Evolutionary conservation across 768 basidiomycete species (phyloP), one percentile per base, ranked within the genome.

Genomic region (Pleurotus sapidus): DNA sequence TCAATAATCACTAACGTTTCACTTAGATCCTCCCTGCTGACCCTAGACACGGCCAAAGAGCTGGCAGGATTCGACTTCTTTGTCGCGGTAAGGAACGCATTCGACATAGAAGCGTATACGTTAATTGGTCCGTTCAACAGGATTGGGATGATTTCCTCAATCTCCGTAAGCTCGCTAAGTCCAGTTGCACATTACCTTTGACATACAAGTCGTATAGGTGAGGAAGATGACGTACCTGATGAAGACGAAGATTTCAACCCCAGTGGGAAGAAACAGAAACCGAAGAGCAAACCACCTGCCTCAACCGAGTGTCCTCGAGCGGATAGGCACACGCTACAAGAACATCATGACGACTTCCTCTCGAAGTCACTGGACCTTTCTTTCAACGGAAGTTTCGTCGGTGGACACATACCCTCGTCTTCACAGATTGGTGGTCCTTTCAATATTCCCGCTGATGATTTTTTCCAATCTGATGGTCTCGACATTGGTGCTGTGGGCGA

Each of bases 271-370:
- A 47, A 57, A 46, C 65, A 73, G 66, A 60, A 74, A 65, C 30
- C 60, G 54, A 49, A 66, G 63, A 63, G 61, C 57, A 49, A 70
- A 39, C 67, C 60, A 40, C 37, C 60, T 45, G 47, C 59, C 20
- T 59, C 66, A 39, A 61, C 69, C 8, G 87, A 88, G 63, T 59
- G 70, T 30, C 67, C 74, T 9, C 77, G 87, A 47, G 78, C 77
- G 46, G 81, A 83, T 25, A 64, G 72, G 56, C 82, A 88, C 66
- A 91, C 85, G 37, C 78, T 93, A n/a, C 73, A 83, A 9, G 90
- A 93, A 64, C 79, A 86, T 59, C 82, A 88, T 60, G 83, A 88
- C 38, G 81, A 86, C 61, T 66, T 92, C 18, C 72, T 92, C 14
- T 81, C 84, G 4, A 78, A 77, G 24, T 89, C 89, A 0, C 84